Conservation (phyloP, 2,329 filamentous ascomycete species). For the Sporothrix sp. region DNA sequence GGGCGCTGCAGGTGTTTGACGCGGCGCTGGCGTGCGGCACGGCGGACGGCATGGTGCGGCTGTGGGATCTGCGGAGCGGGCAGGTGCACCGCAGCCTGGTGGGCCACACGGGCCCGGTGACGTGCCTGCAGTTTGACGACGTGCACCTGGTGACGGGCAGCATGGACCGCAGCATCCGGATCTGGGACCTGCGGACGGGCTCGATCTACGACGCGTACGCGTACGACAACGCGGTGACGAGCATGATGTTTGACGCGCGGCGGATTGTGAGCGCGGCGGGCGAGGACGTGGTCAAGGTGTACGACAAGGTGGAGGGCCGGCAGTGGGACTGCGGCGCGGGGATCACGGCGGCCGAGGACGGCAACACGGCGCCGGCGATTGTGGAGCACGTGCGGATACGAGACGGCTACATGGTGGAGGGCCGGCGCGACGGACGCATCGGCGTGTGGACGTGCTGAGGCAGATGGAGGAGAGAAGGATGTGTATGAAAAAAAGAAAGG, state of each 20-base stretch:
- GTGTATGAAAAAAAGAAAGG: background rate
- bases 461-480: background rate
- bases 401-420: constrained; percentile 90
- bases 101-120: constrained; percentile 90
- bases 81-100: constrained; percentile 96
- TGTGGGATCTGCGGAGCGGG: constrained; percentile 94
- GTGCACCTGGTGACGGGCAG: constrained; percentile 90
- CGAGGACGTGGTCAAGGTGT: constrained; percentile 92
- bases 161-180: constrained; percentile 88
- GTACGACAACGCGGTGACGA: constrained; percentile 83
- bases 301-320: constrained; percentile 90
- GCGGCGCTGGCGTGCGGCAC: constrained; percentile 92
- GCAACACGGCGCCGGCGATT: constrained; percentile 48
- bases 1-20: constrained; percentile 90
- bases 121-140: constrained; percentile 91
- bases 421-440: constrained; percentile 74
- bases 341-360: constrained; percentile 56
- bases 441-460: constrained; percentile 74
- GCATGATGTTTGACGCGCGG: constrained; percentile 93
- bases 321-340: constrained; percentile 96
- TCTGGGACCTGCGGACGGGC: constrained; percentile 95
- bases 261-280: constrained; percentile 85
- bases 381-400: constrained; percentile 84
- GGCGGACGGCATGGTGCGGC: constrained; percentile 88
- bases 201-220: constrained; percentile 94